Percentiles rank a stretch among this genome's conserved stretches.
phyloP scores from a whole-genome alignment of 2,329 filamentous ascomycete genomes.

The Leptographium galeiforme region DNA sequence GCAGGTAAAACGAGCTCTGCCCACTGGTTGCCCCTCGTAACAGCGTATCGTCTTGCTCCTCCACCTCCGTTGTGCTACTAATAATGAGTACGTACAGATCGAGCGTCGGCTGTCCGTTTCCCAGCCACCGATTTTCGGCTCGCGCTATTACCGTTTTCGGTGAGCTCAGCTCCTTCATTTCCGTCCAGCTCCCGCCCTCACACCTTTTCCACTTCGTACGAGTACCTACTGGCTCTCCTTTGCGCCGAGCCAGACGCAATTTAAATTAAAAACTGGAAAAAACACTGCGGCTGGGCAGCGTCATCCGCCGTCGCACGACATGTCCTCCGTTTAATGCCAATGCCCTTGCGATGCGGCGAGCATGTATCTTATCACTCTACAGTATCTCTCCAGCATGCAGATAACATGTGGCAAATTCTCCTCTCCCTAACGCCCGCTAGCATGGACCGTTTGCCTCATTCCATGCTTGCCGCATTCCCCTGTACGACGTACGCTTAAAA shows the following conservation, averaged over 20 bases:
- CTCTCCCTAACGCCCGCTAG: neutral
- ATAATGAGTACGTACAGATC: neutral
- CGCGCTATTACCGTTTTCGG: neutral
- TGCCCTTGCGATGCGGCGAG: neutral
- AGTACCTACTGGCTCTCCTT: neutral
- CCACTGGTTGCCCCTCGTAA: slow-evolving; percentile 11
- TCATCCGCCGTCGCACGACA: neutral
- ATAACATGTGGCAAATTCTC: neutral
- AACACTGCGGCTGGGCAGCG: neutral
- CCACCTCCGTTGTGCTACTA: neutral
- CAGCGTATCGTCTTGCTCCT: neutral
- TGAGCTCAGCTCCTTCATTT: neutral
- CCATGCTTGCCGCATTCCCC: neutral
- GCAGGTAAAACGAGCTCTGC: slow-evolving; percentile 1
- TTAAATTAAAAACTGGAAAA: neutral
- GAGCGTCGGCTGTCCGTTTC: neutral
- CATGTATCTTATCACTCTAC: neutral
- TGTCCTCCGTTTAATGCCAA: neutral
- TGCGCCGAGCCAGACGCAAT: too few species aligned
- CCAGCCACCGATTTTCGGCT: neutral
- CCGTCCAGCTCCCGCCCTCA: neutral
- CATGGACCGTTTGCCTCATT: neutral
- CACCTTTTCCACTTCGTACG: neutral
- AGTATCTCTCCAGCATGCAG: too few species aligned
- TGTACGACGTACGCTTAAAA: neutral